Conservation (phyloP, 331 rosid genomes). For the Quercus tomentella region DNA sequence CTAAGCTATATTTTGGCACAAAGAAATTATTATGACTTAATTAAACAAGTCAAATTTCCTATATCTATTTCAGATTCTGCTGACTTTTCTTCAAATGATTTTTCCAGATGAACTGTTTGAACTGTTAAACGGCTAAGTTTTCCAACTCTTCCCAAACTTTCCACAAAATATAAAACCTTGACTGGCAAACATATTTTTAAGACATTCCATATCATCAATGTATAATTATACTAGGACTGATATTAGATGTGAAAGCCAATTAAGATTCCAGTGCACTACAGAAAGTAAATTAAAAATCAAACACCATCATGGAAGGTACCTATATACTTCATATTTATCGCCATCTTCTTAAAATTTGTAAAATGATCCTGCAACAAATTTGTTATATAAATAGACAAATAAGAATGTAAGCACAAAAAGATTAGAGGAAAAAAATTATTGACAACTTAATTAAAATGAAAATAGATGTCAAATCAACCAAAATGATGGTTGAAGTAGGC, state of each 20-base stretch:
- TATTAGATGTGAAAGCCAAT: not conserved
- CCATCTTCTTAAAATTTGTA: constrained; percentile 52
- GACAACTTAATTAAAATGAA: constrained; percentile 13
- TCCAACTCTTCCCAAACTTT: constrained; percentile 2
- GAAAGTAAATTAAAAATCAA: not conserved
- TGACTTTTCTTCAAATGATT: not conserved
- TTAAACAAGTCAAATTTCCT: not conserved
- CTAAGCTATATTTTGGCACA: not conserved
- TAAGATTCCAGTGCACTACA: not conserved
- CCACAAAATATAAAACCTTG: not conserved
- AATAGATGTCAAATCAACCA: constrained; percentile 6
- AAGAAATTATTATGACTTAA: not conserved
- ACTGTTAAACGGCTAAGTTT: not conserved
- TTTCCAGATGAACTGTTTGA: not conserved
- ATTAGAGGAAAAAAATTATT: constrained; percentile 3
- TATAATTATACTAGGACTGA: not conserved
- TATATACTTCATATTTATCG: constrained; percentile 81
- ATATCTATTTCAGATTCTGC: not conserved
- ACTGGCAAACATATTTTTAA: not conserved
- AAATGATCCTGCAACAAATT: constrained; percentile 61
- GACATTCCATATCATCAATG: not conserved
- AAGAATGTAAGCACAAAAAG: constrained; percentile 8
- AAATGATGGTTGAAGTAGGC: constrained; percentile 1
- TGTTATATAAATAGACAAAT: constrained; percentile 4
- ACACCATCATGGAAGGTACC: constrained; percentile 42